A percentile compares a stretch with the other conserved stretches of the same genome.
phyloP scores from a whole-genome alignment of 371 early-diverging fungal species.

The Ordospora pajunii region DNA sequence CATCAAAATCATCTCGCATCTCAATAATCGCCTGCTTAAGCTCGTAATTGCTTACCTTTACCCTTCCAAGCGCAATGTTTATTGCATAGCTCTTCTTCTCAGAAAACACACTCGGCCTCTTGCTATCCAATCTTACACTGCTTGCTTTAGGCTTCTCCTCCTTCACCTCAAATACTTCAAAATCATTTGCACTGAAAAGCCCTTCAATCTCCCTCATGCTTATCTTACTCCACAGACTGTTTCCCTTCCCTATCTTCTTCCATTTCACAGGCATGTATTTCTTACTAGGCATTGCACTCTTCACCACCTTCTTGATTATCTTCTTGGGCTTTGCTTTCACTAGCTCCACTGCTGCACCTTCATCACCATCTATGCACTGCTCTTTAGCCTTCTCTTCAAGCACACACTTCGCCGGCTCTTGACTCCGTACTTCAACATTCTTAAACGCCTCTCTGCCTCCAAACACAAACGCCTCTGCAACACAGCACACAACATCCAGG shows the following conservation, averaged over 20 bases:
- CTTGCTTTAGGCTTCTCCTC: neutral
- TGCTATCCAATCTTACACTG: neutral
- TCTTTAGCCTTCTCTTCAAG: neutral
- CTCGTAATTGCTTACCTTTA: conserved; percentile 34
- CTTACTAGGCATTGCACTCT: conserved; percentile 10
- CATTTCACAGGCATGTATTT: conserved; percentile 32
- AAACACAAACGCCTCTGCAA: conserved; percentile 3
- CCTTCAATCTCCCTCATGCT: conserved; percentile 3
- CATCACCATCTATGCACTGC: neutral
- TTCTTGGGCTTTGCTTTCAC: neutral
- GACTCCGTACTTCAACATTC: neutral
- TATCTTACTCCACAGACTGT: conserved; percentile 20
- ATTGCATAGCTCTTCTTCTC: conserved; percentile 50
- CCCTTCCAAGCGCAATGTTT: conserved; percentile 46
- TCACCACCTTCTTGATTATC: conserved; percentile 4
- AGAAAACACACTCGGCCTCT: conserved; percentile 3
- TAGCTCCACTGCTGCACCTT: neutral
- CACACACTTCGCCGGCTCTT: neutral
- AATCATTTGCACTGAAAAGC: conserved; percentile 20
- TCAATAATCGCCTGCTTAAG: conserved; percentile 22
- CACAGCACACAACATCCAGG: neutral
- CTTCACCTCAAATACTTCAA: conserved; percentile 28
- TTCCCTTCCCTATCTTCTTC: conserved; percentile 34
- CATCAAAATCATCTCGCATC: conserved; percentile 13
- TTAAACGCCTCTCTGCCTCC: neutral